phyloP scores from a whole-genome alignment of 192 early-diverging fungal species.

The Geranomyces michiganensis region DNA sequence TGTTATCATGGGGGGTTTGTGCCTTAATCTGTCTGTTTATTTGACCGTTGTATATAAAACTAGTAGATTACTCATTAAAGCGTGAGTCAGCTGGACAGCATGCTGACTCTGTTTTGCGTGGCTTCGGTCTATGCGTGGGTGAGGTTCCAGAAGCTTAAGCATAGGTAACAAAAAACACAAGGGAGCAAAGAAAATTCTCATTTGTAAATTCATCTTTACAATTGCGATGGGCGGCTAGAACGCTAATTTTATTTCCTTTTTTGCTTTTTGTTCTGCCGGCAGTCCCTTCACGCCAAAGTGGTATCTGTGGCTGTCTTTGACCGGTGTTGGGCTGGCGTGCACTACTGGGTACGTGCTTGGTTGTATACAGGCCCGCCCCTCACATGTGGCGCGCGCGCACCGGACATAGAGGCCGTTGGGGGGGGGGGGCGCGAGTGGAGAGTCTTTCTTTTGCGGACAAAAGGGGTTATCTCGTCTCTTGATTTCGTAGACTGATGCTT shows the following conservation, averaged over 20 bases:
- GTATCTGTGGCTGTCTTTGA: constrained; percentile 84
- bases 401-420: too few relatives aligned
- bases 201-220: not conserved
- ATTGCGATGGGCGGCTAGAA: not conserved
- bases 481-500: not conserved
- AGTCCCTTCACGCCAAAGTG: constrained; percentile 75
- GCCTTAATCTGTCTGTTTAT: not conserved
- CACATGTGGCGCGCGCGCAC: too few relatives aligned
- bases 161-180: too few relatives aligned
- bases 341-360: constrained; percentile 56
- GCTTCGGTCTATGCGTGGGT: constrained; percentile 84
- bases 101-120: constrained; percentile 90
- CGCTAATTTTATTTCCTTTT: too few relatives aligned
- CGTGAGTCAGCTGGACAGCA: constrained; percentile 91
- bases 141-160: constrained; percentile 76
- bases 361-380: too few relatives aligned
- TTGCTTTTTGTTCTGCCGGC: not conserved
- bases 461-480: too few relatives aligned
- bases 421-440: too few relatives aligned
- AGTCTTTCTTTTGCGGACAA: too few relatives aligned
- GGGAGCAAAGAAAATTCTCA: too few relatives aligned
- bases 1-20: not conserved
- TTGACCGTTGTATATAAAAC: constrained; percentile 66
- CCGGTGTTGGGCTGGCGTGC: constrained; percentile 80
- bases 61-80: constrained; percentile 87